These are phyloP conservation scores for Domatiomyces catenatus DNA, from an alignment of 2,329 filamentous ascomycete genomes.

Conservation along the genomic window DNA sequence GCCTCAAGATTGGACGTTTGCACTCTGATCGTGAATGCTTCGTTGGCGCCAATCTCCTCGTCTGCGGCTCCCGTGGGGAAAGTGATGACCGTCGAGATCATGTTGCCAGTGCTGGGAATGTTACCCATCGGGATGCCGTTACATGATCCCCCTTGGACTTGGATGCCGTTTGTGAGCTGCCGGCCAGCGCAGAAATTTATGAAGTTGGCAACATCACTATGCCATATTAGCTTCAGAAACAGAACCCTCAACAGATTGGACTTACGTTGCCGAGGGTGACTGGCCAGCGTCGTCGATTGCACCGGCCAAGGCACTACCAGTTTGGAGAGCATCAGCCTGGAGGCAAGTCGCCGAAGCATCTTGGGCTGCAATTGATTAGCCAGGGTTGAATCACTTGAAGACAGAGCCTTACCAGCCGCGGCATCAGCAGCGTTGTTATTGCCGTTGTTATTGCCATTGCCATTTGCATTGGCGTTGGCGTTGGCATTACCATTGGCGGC, in stretches of 20 bases:
- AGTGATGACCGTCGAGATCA: conserved; percentile 41
- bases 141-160: conserved; percentile 37
- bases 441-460: conserved; percentile 10
- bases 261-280: conserved; percentile 11
- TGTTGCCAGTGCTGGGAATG: conserved; percentile 35
- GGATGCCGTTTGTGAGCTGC: conserved; percentile 40
- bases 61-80: conserved; percentile 30
- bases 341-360: conserved; percentile 3
- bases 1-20: conserved; percentile 36
- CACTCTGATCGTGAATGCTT: conserved; percentile 34
- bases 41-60: conserved; percentile 25
- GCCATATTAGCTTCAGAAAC: conserved; percentile 1
- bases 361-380: neutral
- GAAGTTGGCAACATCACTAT: conserved; percentile 35
- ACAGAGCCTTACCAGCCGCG: conserved; percentile 1
- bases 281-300: conserved; percentile 6
- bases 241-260: neutral
- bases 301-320: conserved; percentile 8
- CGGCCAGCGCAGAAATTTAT: conserved; percentile 45
- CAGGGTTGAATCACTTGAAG: neutral
- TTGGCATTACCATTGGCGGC: conserved; percentile 9
- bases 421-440: conserved; percentile 1
- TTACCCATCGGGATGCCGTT: conserved; percentile 45
- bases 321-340: conserved; percentile 7
- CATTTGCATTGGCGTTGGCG: conserved; percentile 9